Evolutionary conservation across 2,329 filamentous ascomycete genomes (phyloP), one percentile per base, ranked within the genome.

Genomic region (Cordyceps militaris): DNA sequence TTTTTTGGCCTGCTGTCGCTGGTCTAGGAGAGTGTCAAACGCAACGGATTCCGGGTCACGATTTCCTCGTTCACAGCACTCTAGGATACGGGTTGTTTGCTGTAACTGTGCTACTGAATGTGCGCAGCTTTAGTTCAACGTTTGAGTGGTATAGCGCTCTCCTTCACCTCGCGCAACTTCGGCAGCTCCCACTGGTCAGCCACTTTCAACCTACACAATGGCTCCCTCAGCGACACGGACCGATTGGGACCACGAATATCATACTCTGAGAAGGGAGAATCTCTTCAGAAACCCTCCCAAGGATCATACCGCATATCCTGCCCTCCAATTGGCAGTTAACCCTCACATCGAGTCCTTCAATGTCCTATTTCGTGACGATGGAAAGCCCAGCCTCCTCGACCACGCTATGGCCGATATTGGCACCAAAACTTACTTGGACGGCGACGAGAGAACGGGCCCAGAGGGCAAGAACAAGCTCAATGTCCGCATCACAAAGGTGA

Each of bases 331-430:
- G 61, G 89, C 93, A n/a, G 86, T 97, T 60, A 81, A 89, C 63
- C 94, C 94, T 51, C 94, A 99, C 73, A 88, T 97, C 66, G 87
- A 97, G 67, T 94, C 94, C 7, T 99, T 97, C 83, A 96, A 99
- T 77, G 86, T 86, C 54, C 80, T 97, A 49, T 95, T 97, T 69
- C 83, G 85, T 32, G 78, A 81, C 59, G 81, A 87, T 72, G 90
- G 89, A 51, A 74, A 72, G 62, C 71, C 69, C 14, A 72, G 77
- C 44, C 70, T 85, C 59, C 67, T 99, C 56, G 83, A 88, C 51
- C 85, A 90, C 63, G 91, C 82, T 13, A 72, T 97, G 60, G 84
- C 83, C 67, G 94, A 99, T 69, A 97, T 99, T 74, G 94, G 93
- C 66, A 88, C 84, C 62, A 95, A 93, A 74, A 83, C 83, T 4